A percentile compares a stretch with the other conserved stretches of the same genome.
Conservation (phyloP, 805 yeast species). For the Vanderwaltozyma polyspora region DNA sequence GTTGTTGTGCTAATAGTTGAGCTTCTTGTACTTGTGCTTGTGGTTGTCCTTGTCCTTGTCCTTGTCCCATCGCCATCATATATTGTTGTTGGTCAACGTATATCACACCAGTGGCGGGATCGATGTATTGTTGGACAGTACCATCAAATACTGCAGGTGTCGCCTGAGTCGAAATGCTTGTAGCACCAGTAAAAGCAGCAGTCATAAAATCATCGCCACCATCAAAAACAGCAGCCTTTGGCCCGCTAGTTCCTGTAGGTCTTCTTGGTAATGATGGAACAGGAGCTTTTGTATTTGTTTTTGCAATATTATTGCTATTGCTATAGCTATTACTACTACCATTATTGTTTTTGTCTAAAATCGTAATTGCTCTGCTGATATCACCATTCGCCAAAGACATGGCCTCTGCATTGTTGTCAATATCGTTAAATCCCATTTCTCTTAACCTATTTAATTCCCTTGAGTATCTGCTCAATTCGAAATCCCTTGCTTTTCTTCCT, state of each 20-base stretch:
- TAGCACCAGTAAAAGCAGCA: conserved; percentile 11
- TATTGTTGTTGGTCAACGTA: conserved; percentile 64
- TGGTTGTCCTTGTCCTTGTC: conserved; percentile 8
- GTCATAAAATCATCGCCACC: conserved; percentile 11
- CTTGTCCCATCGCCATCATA: conserved; percentile 12
- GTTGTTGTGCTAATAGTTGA: conserved; percentile 15
- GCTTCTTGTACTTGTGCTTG: conserved; percentile 6
- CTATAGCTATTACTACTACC: conserved; percentile 12
- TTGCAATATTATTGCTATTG: not conserved
- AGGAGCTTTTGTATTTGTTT: not conserved
- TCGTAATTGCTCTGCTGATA: conserved; percentile 45
- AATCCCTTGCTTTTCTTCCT: conserved; percentile 43
- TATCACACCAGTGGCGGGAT: conserved; percentile 58
- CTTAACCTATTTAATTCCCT: conserved; percentile 38
- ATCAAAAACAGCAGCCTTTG: conserved; percentile 28
- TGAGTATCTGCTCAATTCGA: conserved; percentile 40
- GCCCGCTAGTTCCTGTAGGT: conserved; percentile 25
- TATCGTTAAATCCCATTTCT: conserved; percentile 46
- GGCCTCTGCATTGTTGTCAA: conserved; percentile 53
- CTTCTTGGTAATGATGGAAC: conserved; percentile 32
- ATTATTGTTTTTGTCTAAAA: conserved; percentile 34
- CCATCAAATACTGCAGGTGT: conserved; percentile 22
- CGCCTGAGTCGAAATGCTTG: no score
- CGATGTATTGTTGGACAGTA: conserved; percentile 51
- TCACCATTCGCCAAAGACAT: conserved; percentile 49